Percentiles rank a stretch among this genome's conserved stretches.
Conservation (phyloP, 1,139 yeast species). For the Meyerozyma sp. region DNA sequence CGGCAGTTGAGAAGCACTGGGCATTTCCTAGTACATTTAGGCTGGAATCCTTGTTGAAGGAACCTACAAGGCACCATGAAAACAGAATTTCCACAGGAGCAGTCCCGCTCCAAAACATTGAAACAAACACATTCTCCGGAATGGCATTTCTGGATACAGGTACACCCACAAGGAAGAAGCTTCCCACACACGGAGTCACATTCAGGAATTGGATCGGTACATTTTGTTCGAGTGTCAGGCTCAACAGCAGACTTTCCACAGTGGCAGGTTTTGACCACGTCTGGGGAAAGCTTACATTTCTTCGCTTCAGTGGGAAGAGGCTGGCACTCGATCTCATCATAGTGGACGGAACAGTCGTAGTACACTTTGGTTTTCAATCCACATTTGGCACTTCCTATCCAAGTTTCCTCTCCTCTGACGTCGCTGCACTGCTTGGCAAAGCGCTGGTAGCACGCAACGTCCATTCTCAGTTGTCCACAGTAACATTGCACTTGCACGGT, state of each 20-base stretch:
- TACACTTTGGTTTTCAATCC: constrained; percentile 40
- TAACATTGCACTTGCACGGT: constrained; percentile 51
- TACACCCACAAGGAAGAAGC: constrained; percentile 64
- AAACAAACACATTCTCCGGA: constrained; percentile 71
- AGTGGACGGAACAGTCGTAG: constrained; percentile 67
- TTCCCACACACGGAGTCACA: constrained; percentile 66
- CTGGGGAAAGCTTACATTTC: constrained; percentile 63
- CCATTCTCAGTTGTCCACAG: constrained; percentile 56
- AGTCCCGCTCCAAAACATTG: constrained; percentile 34
- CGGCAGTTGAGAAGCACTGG: constrained; percentile 74
- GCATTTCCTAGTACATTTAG: constrained; percentile 73
- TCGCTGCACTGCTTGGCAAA: constrained; percentile 22
- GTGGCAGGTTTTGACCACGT: constrained; percentile 56
- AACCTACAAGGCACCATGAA: constrained; percentile 64
- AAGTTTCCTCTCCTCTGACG: constrained; percentile 17
- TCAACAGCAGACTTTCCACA: constrained; percentile 56
- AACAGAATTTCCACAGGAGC: constrained; percentile 46
- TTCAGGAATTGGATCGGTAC: constrained; percentile 74
- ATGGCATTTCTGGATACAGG: constrained; percentile 68
- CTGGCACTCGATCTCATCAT: constrained; percentile 54
- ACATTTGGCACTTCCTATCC: constrained; percentile 68
- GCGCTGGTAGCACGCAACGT: constrained; percentile 47
- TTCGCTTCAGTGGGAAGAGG: constrained; percentile 38
- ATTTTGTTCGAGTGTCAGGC: constrained; percentile 37
- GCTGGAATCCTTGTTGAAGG: constrained; percentile 42